phyloP scores from a whole-genome alignment of 2,329 filamentous ascomycete genomes.

The Phoma sp. region DNA sequence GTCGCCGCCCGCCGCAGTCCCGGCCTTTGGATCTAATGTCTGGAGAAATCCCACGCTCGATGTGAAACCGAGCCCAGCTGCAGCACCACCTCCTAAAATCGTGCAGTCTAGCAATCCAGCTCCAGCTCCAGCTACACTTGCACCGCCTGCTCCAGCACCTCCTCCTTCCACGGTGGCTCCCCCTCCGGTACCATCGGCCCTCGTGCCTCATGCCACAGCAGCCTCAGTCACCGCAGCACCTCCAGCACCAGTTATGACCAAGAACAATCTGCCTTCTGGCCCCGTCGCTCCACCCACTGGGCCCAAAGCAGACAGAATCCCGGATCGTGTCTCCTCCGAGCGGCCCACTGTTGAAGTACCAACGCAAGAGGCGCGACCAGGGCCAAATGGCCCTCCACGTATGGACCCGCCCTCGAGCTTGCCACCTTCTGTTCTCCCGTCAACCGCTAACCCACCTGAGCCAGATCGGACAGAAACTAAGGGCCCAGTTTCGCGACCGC shows the following conservation, averaged over 20 bases:
- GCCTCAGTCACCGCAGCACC: constrained; percentile 32
- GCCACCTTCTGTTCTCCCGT: constrained; percentile 20
- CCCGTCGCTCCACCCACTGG: constrained; percentile 47
- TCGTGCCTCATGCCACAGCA: constrained; percentile 27
- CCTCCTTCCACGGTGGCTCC: constrained; percentile 30
- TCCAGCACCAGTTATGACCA: constrained; percentile 26
- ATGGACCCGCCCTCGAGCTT: constrained; percentile 31
- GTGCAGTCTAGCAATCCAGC: constrained; percentile 27
- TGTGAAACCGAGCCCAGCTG: constrained; percentile 33
- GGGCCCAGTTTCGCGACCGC: constrained; percentile 4
- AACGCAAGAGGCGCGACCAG: constrained; percentile 28
- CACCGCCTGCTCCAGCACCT: constrained; percentile 25
- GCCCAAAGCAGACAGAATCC: constrained; percentile 47
- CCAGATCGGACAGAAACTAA: constrained; percentile 26
- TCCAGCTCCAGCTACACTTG: constrained; percentile 22
- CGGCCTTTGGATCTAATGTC: constrained; percentile 59
- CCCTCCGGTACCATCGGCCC: constrained; percentile 26
- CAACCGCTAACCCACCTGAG: constrained; percentile 11
- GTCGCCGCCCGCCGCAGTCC: constrained; percentile 62
- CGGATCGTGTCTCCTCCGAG: constrained; percentile 39
- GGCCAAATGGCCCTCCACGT: constrained; percentile 23
- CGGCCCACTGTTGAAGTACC: constrained; percentile 30
- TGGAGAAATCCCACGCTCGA: constrained; percentile 51
- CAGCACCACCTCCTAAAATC: constrained; percentile 38
- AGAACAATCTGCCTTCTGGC: constrained; percentile 20